phyloP scores from a whole-genome alignment of 2,329 filamentous ascomycete genomes.

The Exophiala sp. region DNA sequence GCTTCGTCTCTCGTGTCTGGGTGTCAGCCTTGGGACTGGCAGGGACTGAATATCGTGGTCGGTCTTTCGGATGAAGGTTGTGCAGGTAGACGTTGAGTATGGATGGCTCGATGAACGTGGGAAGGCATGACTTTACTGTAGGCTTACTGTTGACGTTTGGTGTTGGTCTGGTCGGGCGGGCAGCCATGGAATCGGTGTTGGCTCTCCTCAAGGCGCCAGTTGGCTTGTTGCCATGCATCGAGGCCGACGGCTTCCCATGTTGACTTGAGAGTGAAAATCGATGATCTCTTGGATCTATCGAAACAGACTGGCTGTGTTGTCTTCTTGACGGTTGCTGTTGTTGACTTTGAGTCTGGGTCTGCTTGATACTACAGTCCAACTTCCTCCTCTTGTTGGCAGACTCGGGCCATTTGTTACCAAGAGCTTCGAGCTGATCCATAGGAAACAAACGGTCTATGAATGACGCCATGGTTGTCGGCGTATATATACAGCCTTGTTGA shows the following conservation, averaged over 20 bases:
- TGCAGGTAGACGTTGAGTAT: constrained; percentile 21
- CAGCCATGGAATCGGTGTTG: constrained; percentile 8
- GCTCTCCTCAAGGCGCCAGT: constrained; percentile 6
- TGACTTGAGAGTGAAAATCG: constrained; percentile 4
- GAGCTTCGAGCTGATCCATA: constrained; percentile 20
- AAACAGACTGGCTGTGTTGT: constrained; percentile 1
- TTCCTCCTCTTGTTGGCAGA: constrained; percentile 19
- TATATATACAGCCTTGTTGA: not conserved
- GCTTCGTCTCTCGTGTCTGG: not conserved
- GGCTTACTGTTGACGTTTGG: not conserved
- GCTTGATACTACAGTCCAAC: constrained; percentile 6
- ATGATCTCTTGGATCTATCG: constrained; percentile 5
- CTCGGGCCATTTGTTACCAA: constrained; percentile 23
- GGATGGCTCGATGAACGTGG: constrained; percentile 22
- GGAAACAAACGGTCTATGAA: constrained; percentile 21
- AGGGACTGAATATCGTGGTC: constrained; percentile 15
- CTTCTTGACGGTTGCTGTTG: not conserved
- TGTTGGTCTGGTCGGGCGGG: not conserved
- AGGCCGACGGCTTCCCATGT: not conserved
- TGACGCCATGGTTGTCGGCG: constrained; percentile 12
- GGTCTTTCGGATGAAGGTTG: constrained; percentile 22
- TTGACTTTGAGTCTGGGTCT: not conserved
- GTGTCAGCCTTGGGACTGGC: constrained; percentile 3
- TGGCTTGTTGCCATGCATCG: not conserved
- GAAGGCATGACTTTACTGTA: constrained; percentile 12